Percentiles rank a stretch among this genome's conserved stretches.
Conservation (phyloP, 306 rosid genomes). For the Heteromeles arbutifolia region DNA sequence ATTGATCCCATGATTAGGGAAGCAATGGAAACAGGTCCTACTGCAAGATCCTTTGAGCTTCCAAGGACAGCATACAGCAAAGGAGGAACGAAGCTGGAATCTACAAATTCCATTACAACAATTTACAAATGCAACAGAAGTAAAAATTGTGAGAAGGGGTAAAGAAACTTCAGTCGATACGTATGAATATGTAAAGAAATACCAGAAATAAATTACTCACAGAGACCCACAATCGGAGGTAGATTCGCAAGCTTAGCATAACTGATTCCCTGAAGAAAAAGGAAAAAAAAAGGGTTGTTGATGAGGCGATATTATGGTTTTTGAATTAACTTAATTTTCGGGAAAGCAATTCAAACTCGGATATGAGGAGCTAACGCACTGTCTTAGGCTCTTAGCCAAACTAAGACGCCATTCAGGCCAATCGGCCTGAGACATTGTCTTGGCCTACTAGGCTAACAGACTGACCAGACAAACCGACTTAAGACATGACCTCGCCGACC, state of each 20-base stretch:
- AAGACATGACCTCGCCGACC: neutral
- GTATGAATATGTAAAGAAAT: neutral
- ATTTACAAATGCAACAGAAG: neutral
- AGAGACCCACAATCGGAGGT: conserved; percentile 92
- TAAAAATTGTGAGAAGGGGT: too few species aligned
- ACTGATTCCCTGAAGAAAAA: conserved; percentile 65
- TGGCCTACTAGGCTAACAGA: neutral
- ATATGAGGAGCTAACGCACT: too few species aligned
- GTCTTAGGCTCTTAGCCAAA: too few species aligned
- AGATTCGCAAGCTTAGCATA: conserved; percentile 90
- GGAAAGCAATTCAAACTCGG: too few species aligned
- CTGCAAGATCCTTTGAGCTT: conserved; percentile 92
- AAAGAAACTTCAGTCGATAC: neutral
- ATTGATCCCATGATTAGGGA: conserved; percentile 86
- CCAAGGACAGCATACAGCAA: conserved; percentile 87
- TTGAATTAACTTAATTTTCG: too few species aligned
- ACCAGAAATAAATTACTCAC: conserved; percentile 38
- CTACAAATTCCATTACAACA: conserved; percentile 21
- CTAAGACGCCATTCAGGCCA: neutral
- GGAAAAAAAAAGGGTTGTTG: neutral
- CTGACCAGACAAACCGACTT: too few species aligned
- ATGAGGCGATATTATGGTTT: neutral
- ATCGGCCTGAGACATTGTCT: neutral
- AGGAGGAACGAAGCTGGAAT: conserved; percentile 98
- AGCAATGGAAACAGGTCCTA: conserved; percentile 97